Evolutionary conservation across 1,139 yeast genomes (phyloP), one percentile per base, ranked within the genome.

Genomic region (Protomyces inouyei): DNA sequence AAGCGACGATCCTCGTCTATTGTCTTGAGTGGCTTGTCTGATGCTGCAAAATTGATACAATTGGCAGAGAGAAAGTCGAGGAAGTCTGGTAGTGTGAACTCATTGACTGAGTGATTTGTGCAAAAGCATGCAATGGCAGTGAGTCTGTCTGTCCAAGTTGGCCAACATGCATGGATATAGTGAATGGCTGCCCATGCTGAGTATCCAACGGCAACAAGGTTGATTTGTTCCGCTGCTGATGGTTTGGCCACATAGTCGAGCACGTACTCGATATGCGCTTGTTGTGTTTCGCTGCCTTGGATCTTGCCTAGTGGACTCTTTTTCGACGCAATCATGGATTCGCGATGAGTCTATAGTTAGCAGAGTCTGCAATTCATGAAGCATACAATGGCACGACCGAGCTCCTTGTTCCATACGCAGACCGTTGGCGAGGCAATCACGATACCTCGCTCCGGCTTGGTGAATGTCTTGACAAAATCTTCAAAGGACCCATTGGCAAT

Each of bases 171-270:
- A 35, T 59, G 40, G 40, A 59, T 14, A 35, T 52, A 43, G 6
- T 5, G n/a, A 12, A 59, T 38, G 25, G 43, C 23, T 12, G 57
- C 63, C 28, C 35, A 52, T 18, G 53, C 63, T 40, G 63, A 59
- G 12, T 40, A 37, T 3, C 63, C 63, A 14, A 25, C 55, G 14
- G 46, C 57, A n/a, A 59, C 35, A 32, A 59, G 12, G 18, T 55
- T 59, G 52, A 35, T 43, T 16, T 43, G 23, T 18, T n/a, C 23
- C 10, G 48, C 48, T n/a, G 48, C 48, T 5, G 48, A 16, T 16
- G 48, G 25, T 18, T 9, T 21, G 21, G 40, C 40, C 3, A 32
- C 9, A 16, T 40, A 3, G 23, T 52, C 28, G 21, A 59, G 53
- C 32, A 59, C 56, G 12, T 53, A 51, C 12, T 52, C 40, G 23